These are phyloP conservation scores for Flaveria linearis DNA, from an alignment of 129 eudicot species.

Conservation along the genomic window DNA sequence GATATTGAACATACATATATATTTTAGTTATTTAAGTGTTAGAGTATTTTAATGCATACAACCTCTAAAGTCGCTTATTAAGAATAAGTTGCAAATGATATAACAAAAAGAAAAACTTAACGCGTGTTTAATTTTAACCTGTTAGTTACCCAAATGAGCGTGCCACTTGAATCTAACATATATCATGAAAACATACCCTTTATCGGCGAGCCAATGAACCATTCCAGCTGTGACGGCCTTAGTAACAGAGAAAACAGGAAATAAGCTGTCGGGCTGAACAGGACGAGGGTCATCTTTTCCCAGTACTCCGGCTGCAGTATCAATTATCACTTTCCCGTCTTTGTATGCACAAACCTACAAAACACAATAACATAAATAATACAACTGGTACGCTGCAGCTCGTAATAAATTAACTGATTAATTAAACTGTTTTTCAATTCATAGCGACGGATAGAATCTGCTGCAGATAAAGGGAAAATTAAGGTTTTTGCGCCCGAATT, in stretches of 20 bases:
- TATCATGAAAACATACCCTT: constrained; percentile 50
- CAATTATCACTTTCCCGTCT: constrained; percentile 91
- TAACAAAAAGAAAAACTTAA: background rate
- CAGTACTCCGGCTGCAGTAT: constrained; percentile 88
- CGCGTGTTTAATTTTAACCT: background rate
- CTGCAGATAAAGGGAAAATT: background rate
- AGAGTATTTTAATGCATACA: background rate
- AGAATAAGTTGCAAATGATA: background rate
- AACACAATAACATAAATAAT: background rate
- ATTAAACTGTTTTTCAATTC: background rate
- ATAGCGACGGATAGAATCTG: background rate
- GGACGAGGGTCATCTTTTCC: constrained; percentile 94
- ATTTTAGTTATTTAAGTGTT: background rate
- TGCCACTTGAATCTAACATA: too few relatives aligned
- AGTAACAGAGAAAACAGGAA: constrained; percentile 78
- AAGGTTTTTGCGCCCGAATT: background rate
- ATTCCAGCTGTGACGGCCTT: constrained; percentile 90
- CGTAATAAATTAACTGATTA: background rate
- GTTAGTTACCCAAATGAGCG: background rate
- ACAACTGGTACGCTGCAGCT: background rate
- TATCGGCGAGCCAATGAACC: constrained; percentile 84
- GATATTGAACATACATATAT: background rate
- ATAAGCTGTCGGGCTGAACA: constrained; percentile 80
- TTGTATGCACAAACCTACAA: constrained; percentile 88
- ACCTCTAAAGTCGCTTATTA: background rate